Evolutionary conservation across 768 basidiomycete genomes (phyloP), one percentile per base, ranked within the genome.

Genomic region (Gautieria morchelliformis): DNA sequence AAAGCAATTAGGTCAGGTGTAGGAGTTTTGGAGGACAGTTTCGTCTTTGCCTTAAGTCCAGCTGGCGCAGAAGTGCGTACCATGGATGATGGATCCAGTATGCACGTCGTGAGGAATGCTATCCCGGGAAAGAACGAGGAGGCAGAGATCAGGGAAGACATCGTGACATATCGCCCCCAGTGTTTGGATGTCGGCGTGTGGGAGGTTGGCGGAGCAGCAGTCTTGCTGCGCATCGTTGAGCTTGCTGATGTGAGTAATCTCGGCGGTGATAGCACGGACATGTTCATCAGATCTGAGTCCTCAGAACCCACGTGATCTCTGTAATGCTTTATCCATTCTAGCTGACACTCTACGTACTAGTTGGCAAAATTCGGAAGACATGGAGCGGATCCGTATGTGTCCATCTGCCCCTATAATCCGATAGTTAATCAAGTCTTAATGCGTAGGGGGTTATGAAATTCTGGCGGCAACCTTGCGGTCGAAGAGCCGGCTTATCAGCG

Each of bases 361-460:
- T 63, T 97, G 94, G 94, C 82, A 89, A 64, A 92, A 91, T 64
- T 93, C 89, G 37, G 93, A 94, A 66, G 94, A 96, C 63, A 92
- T 94, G 85, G 93, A 95, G 66, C 76, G 85, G 35, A 71, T 93
- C 54, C 82, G 92, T 93, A 63, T 64, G 86, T 75, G 15, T n/a
- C 19, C 15, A 47, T 40, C 19, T 37, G 35, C 42, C 27, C 5
- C 27, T n/a, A n/a, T n/a, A 27, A 27, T 27, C 3, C 27, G 27
- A 27, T 5, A 5, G 2, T 27, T 27, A 27, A 2, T 27, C 27
- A 27, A 27, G 5, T 5, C 27, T 27, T 2, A 27, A 27, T 27
- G 27, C 27, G 27, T 27, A 93, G 91, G 84, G 54, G 93, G 92
- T 10, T 97, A 94, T 63, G 93, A 95, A 53, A 83, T 92, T 39